These are phyloP conservation scores for Rhizodiscina lignyota DNA, from an alignment of 495 filamentous ascomycete genomes.

Conservation along the genomic window DNA sequence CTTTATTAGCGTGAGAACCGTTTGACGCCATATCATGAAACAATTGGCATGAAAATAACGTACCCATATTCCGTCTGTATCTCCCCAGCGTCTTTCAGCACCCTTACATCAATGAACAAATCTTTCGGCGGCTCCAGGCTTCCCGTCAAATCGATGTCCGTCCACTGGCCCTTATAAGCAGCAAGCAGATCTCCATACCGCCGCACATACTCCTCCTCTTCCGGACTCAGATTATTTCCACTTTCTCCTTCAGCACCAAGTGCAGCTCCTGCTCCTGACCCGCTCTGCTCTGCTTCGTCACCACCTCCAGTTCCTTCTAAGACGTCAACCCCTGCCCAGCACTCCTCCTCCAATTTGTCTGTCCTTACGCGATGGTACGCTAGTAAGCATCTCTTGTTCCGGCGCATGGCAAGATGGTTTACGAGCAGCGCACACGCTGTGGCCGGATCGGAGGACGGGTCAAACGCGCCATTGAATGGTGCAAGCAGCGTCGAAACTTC, in stretches of 20 bases:
- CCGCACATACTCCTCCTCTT: conserved; percentile 93
- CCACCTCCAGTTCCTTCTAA: conserved; percentile 25
- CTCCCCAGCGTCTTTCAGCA: conserved; percentile 93
- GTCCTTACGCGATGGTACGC: conserved; percentile 84
- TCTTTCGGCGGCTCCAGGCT: conserved; percentile 88
- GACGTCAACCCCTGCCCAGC: conserved; percentile 79
- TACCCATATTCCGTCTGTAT: conserved; percentile 99
- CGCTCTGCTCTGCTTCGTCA: conserved; percentile 19
- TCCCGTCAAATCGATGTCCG: conserved; percentile 91
- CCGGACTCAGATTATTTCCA: conserved; percentile 75
- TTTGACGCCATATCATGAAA: not conserved
- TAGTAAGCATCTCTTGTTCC: conserved; percentile 91
- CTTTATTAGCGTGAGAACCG: not conserved
- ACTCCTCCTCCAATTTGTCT: conserved; percentile 85
- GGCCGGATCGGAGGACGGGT: conserved; percentile 68
- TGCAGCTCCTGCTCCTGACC: conserved; percentile 13
- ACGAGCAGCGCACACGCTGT: conserved; percentile 79
- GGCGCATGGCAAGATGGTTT: conserved; percentile 83
- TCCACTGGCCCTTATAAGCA: conserved; percentile 97
- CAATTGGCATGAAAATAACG: conserved; percentile 18
- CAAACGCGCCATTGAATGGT: conserved; percentile 69
- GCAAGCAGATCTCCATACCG: conserved; percentile 84
- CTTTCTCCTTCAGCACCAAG: conserved; percentile 26
- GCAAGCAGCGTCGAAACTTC: conserved; percentile 68
- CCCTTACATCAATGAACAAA: conserved; percentile 93